Base-by-base conservation (phyloP, 345 rosid genomes). In the Eucalyptus lansdowneana region DNA sequence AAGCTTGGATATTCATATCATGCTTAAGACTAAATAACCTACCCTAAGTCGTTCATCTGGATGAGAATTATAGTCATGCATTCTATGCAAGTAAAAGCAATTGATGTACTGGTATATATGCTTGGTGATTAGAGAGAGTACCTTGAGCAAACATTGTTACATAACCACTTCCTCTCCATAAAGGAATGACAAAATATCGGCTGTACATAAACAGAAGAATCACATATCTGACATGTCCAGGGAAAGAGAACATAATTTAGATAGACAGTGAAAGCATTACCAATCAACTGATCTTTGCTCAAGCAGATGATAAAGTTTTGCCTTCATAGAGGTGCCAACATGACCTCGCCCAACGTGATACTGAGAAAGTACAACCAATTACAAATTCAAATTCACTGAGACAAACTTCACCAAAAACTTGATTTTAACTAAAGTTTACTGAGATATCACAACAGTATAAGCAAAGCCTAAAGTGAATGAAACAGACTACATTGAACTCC, bases 121-220 rank as follows among this genome's bases (percentile, higher is more conserved):
- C 42, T 76, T 3, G 0, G 16, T 24, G 50, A 54, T 56, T 86
- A 87, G 50, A 89, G 91, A 91, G 11, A 91, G 87, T 90, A 96
- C 98, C 99, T 95, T 96, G 99, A 93, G 95, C 93, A 92, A 97
- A 97, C 97, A 97, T 97, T 29, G 99, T 94, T 65, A 96, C 91
- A 90, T 97, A 97, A 86, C 99, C 99, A 92, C 91, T 95, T 91
- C 98, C 99, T 92, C 96, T 95, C 98, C 98, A 94, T 91, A 97
- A 87, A 50, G 98, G 99, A 91, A 97, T 89, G 51, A 97, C 99
- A 93, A 97, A 96, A 93, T 97, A 95, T 11, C 95, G 94, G 90
- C 99, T 97, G 97, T 16, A 54, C 11, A 81, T 87, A 87, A 87
- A 69, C 86, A 50, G 34, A 42, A 12, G 49, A 87, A 86, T 22